Percentiles rank a stretch among this genome's conserved stretches.
Evolutionary conservation across 371 early-diverging fungal species (phyloP).

Genomic region (Rhizopus sp.): DNA sequence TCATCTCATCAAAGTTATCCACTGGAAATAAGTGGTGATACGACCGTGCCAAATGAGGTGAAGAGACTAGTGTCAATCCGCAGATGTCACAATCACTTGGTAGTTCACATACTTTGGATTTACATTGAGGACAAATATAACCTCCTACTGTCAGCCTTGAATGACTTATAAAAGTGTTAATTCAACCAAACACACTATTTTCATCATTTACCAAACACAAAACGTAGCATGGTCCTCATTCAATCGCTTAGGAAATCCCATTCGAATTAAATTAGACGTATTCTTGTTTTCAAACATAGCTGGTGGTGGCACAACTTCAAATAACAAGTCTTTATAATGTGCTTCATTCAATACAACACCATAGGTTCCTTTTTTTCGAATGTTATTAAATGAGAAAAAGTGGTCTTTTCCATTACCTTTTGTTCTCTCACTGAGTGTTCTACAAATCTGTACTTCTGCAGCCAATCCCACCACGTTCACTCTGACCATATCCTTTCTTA

Average conservation of each 20-base stretch:
- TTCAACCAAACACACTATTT: background rate
- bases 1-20: conserved; percentile 65
- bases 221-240: conserved; percentile 65
- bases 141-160: conserved; percentile 76
- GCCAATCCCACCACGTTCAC: conserved; percentile 86
- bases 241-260: conserved; percentile 89
- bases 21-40: conserved; percentile 96
- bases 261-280: conserved; percentile 74
- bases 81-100: conserved; percentile 96
- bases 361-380: conserved; percentile 64
- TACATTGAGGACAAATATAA: conserved; percentile 88
- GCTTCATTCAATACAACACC: conserved; percentile 85
- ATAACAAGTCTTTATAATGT: conserved; percentile 77
- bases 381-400: background rate
- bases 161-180: conserved; percentile 56
- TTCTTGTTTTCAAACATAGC: conserved; percentile 64
- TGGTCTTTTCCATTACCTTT: conserved; percentile 53
- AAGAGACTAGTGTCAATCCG: conserved; percentile 85
- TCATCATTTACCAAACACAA: conserved; percentile 75
- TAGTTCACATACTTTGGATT: conserved; percentile 82
- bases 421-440: conserved; percentile 71
- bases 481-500: conserved; percentile 72
- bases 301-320: conserved; percentile 84
- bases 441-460: conserved; percentile 90
- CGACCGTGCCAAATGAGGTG: conserved; percentile 92